Conservation (phyloP, 1,284 basidiomycete genomes). For the Ganoderma sinense region DNA sequence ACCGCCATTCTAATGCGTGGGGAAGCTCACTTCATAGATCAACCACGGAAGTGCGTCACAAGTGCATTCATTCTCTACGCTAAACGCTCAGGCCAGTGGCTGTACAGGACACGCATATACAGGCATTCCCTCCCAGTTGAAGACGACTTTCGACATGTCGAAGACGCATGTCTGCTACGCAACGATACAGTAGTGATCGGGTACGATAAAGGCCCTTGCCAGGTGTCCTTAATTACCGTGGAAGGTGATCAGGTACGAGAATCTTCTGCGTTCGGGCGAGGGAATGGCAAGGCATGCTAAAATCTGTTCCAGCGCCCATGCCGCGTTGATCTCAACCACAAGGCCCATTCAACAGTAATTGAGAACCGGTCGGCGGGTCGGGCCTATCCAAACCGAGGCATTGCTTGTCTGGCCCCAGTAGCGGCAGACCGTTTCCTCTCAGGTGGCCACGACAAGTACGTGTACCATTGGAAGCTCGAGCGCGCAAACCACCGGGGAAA, state of each 20-base stretch:
- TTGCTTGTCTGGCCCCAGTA: slow-evolving; percentile 48
- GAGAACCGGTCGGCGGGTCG: slow-evolving; percentile 29
- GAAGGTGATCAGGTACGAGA: slow-evolving; percentile 36
- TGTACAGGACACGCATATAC: slow-evolving; percentile 46
- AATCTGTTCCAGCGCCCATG: slow-evolving; percentile 25
- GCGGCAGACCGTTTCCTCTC: slow-evolving; percentile 47
- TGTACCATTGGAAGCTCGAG: slow-evolving; percentile 47
- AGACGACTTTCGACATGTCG: slow-evolving; percentile 45
- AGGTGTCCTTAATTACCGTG: slow-evolving; percentile 50
- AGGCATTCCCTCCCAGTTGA: slow-evolving; percentile 51
- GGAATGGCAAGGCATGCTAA: slow-evolving; percentile 11
- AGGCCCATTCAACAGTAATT: slow-evolving; percentile 35
- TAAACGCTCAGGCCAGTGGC: slow-evolving; percentile 20
- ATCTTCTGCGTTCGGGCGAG: neutral
- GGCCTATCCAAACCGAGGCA: slow-evolving; percentile 42
- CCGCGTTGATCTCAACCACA: slow-evolving; percentile 39
- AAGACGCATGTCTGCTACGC: slow-evolving; percentile 46
- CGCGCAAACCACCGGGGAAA: slow-evolving; percentile 9
- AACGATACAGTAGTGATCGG: slow-evolving; percentile 51
- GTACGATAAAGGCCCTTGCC: slow-evolving; percentile 45
- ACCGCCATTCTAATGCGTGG: slow-evolving; percentile 59
- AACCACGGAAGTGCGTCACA: slow-evolving; percentile 38
- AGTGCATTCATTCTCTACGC: slow-evolving; percentile 12
- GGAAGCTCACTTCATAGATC: slow-evolving; percentile 57
- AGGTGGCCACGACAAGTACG: slow-evolving; percentile 52